Evolutionary conservation across 345 rosid genomes (phyloP), one percentile per base, ranked within the genome.

Genomic region (Heritiera littoralis): DNA sequence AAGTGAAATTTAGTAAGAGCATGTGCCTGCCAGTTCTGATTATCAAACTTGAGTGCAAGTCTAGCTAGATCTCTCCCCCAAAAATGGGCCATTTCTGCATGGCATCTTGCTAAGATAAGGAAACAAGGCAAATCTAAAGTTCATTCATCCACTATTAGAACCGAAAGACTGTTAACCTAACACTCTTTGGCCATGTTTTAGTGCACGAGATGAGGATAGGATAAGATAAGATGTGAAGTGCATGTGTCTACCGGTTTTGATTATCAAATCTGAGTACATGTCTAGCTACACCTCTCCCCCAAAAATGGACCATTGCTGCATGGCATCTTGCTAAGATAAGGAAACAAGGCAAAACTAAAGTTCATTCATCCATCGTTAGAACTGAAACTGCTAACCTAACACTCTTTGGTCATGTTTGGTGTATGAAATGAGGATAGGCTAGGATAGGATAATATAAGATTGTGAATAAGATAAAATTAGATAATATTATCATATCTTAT

Each of bases 21-120:
- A 58, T 58, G 77, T 74, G 77, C 77, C 67, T 59, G 66, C 64
- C 77, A 12, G 32, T 58, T 41, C 77, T 58, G 38, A 58, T 45
- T 12, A 41, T 18, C 7, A 74, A 69, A 74, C 40, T 40, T 74
- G 48, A 40, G 28, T 52, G 61, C 64, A 13, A 55, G 45, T 10
- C 28, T 14, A 8, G 15, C 32, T 73, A 38, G 49, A 56, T 23
- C 65, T 51, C 35, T 6, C 18, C 55, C 76, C 73, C 9, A 68
- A 46, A 45, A 56, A 1, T 23, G 11, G 77, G n/a, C 38, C 32
- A 54, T 56, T 38, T 56, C 52, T 40, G 66, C 77, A 74, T 74
- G 77, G 66, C 10, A 55, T 40, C 38, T 74, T 43, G 49, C 12
- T 67, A 41, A 43, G 72, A 41, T 67, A 43, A 45, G 67, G 67